Conservation (phyloP, 805 yeast genomes). For the Teunomyces lycoperdinae region DNA sequence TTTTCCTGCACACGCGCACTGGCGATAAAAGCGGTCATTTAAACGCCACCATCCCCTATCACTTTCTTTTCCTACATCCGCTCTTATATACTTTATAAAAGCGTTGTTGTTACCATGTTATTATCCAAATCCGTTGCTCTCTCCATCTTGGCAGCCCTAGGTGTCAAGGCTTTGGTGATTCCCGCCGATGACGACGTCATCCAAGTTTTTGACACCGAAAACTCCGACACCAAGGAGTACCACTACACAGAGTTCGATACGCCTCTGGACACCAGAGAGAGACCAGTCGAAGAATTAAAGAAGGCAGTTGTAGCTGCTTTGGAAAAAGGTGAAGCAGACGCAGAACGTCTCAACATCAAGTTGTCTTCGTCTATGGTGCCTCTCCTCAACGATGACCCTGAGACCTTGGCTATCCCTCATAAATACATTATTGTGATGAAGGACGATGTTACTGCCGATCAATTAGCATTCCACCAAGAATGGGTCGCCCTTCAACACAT, state of each 20-base stretch:
- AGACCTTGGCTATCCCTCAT: conserved; percentile 53
- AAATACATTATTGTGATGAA: conserved; percentile 87
- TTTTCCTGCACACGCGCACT: neutral
- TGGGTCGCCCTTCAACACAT: conserved; percentile 59
- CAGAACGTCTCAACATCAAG: conserved; percentile 9
- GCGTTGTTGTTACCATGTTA: conserved; percentile 15
- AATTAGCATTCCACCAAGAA: conserved; percentile 61
- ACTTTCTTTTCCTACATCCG: neutral
- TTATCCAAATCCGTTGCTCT: conserved; percentile 42
- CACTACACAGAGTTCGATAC: too few relatives aligned
- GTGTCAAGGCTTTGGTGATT: conserved; percentile 34
- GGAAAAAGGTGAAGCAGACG: neutral
- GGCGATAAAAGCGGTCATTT: neutral
- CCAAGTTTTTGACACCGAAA: conserved; percentile 17
- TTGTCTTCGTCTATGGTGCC: conserved; percentile 16
- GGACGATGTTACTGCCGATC: conserved; percentile 52
- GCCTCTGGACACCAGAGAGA: too few relatives aligned
- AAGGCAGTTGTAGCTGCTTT: neutral
- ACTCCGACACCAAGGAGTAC: conserved; percentile 2
- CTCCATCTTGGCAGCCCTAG: conserved; percentile 40
- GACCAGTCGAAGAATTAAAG: too few relatives aligned
- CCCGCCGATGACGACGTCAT: conserved; percentile 23
- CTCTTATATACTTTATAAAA: neutral
- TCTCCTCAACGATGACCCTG: conserved; percentile 43
- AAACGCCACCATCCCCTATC: conserved; percentile 2